These are phyloP conservation scores for Akanthomyces dipterigenus DNA, from an alignment of 2,329 filamentous ascomycete species.

Conservation along the genomic window DNA sequence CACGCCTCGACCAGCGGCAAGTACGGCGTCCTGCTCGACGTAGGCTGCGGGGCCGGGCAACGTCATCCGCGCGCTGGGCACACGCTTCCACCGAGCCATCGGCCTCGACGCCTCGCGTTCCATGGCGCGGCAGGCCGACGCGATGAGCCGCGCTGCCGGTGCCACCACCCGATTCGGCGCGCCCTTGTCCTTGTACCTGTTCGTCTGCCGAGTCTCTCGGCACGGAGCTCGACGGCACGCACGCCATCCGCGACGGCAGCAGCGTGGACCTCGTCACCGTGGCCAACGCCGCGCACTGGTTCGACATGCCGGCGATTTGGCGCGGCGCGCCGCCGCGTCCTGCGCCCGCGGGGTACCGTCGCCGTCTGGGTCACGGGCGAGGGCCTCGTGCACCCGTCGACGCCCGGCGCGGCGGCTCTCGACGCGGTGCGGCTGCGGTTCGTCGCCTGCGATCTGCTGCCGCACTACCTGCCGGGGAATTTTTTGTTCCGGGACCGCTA, in stretches of 20 bases:
- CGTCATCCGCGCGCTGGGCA: constrained; percentile 37
- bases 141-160: constrained; percentile 31
- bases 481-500: constrained; percentile 34
- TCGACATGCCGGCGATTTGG: constrained; percentile 48
- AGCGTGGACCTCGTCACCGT: constrained; percentile 41
- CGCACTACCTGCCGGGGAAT: constrained; percentile 38
- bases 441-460: constrained; percentile 27
- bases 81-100: constrained; percentile 37
- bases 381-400: constrained; percentile 22
- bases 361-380: constrained; percentile 40
- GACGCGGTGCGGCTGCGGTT: constrained; percentile 34
- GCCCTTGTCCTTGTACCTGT: constrained; percentile 34
- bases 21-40: constrained; percentile 39
- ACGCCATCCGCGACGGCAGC: constrained; percentile 43
- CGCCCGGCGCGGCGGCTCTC: constrained; percentile 34
- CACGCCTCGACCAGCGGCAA: constrained; percentile 40
- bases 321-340: constrained; percentile 33
- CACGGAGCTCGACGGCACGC: constrained; percentile 25
- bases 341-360: constrained; percentile 48
- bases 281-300: constrained; percentile 50
- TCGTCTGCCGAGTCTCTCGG: constrained; percentile 39
- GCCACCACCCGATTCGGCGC: constrained; percentile 24
- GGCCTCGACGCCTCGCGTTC: constrained; percentile 45
- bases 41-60: constrained; percentile 53
- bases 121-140: constrained; percentile 37